These are phyloP conservation scores for Condylostoma magnum DNA, from an alignment of 169 alveolate species.

Conservation along the genomic window DNA sequence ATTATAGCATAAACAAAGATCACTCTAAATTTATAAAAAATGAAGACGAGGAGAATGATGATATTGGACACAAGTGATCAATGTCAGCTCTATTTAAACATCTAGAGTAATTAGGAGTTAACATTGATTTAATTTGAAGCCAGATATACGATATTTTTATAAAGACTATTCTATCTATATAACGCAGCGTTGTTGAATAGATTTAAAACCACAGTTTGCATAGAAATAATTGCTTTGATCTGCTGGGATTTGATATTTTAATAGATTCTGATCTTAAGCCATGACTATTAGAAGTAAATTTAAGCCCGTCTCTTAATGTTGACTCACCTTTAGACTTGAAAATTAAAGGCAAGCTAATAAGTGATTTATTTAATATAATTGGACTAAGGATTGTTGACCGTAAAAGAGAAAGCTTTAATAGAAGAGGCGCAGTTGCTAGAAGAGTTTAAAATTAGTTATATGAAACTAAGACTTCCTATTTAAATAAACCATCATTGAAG, in stretches of 20 bases:
- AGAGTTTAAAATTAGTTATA: not conserved
- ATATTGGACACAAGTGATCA: slow-evolving; percentile 72
- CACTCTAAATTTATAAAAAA: slow-evolving; percentile 53
- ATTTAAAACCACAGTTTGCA: slow-evolving; percentile 42
- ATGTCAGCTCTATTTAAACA: slow-evolving; percentile 57
- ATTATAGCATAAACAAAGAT: slow-evolving; percentile 67
- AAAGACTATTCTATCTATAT: slow-evolving; percentile 57
- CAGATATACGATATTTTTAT: slow-evolving; percentile 62
- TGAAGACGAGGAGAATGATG: slow-evolving; percentile 50
- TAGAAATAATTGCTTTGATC: slow-evolving; percentile 67
- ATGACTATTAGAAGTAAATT: slow-evolving; percentile 80
- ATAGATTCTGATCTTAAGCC: slow-evolving; percentile 70
- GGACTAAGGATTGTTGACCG: slow-evolving; percentile 38
- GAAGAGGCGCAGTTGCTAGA: not conserved
- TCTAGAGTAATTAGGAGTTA: slow-evolving; percentile 47
- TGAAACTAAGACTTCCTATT: not conserved
- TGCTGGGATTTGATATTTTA: slow-evolving; percentile 82
- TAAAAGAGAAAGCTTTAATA: not conserved
- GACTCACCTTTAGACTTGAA: slow-evolving; percentile 68
- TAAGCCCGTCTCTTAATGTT: slow-evolving; percentile 68
- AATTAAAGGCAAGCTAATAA: slow-evolving; percentile 70
- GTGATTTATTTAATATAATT: slow-evolving; percentile 69
- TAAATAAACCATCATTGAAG: not conserved
- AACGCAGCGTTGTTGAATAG: slow-evolving; percentile 30
- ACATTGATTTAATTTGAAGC: slow-evolving; percentile 46